These are phyloP conservation scores for Diplogelasinospora grovesii DNA, from an alignment of 495 filamentous ascomycete species.

Conservation along the genomic window DNA sequence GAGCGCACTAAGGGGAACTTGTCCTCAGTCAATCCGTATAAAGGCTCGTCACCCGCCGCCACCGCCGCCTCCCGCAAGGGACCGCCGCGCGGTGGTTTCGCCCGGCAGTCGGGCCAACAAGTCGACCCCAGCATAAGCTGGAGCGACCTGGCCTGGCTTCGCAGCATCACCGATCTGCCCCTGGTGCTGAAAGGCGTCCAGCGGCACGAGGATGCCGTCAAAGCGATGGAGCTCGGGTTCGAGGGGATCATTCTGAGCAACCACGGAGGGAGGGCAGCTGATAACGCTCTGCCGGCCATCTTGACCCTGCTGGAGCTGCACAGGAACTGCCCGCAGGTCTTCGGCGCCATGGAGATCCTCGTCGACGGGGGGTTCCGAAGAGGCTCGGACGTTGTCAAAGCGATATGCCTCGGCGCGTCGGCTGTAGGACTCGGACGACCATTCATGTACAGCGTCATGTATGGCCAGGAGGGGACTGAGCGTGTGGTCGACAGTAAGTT, in stretches of 20 bases:
- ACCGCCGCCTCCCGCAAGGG: no score
- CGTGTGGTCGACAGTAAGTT: no score
- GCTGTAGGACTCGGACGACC: conserved; percentile 48
- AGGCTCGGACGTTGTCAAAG: conserved; percentile 56
- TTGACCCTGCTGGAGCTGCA: conserved; percentile 63
- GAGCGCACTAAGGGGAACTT: no score
- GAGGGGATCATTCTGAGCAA: conserved; percentile 53
- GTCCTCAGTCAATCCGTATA: conserved; percentile 40
- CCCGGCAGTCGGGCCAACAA: background rate
- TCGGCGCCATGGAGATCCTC: conserved; percentile 49
- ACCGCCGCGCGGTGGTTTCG: no score
- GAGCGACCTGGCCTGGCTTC: conserved; percentile 48
- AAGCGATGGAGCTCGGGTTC: conserved; percentile 38
- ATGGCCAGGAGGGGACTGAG: conserved; percentile 20
- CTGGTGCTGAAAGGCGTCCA: conserved; percentile 58
- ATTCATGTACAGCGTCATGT: conserved; percentile 16
- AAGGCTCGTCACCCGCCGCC: no score
- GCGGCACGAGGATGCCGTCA: conserved; percentile 45
- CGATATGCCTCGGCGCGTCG: conserved; percentile 51
- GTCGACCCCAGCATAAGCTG: conserved; percentile 38
- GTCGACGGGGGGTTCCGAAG: conserved; percentile 55
- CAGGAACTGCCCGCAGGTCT: conserved; percentile 44
- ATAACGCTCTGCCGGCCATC: conserved; percentile 48
- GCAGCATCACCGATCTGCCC: conserved; percentile 35
- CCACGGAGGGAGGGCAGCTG: conserved; percentile 56